Conservation (phyloP, 768 basidiomycete species). For the Kwoniella heveanensis region DNA sequence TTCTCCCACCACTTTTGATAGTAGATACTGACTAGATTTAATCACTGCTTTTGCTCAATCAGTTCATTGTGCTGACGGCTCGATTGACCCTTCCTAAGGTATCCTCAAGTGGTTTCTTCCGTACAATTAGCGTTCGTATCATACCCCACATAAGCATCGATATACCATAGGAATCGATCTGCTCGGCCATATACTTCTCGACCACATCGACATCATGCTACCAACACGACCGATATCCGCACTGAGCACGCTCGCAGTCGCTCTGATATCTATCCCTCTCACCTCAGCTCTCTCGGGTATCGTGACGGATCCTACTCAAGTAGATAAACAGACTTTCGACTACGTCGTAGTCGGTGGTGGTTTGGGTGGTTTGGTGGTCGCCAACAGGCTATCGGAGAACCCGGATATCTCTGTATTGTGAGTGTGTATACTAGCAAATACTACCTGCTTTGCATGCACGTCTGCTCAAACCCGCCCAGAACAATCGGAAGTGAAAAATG, state of each 20-base stretch:
- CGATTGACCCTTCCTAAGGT: too few species aligned
- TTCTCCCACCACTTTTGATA: too few species aligned
- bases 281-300: constrained; percentile 19
- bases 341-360: constrained; percentile 64
- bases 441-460: too few species aligned
- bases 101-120: too few species aligned
- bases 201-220: background rate
- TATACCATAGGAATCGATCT: too few species aligned
- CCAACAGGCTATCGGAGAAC: constrained; percentile 61
- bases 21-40: too few species aligned
- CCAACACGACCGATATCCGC: background rate
- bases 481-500: background rate
- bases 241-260: constrained; percentile 2
- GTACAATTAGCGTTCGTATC: too few species aligned
- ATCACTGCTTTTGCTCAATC: too few species aligned
- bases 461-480: too few species aligned
- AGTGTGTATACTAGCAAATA: constrained; percentile 7
- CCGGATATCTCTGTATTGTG: constrained; percentile 59
- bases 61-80: too few species aligned
- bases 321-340: constrained; percentile 59
- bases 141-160: too few species aligned
- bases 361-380: constrained; percentile 61
- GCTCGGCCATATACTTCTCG: too few species aligned
- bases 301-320: constrained; percentile 25
- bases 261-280: constrained; percentile 6